Conservation (phyloP, 2,329 filamentous ascomycete species). For the Madurella mycetomatis region DNA sequence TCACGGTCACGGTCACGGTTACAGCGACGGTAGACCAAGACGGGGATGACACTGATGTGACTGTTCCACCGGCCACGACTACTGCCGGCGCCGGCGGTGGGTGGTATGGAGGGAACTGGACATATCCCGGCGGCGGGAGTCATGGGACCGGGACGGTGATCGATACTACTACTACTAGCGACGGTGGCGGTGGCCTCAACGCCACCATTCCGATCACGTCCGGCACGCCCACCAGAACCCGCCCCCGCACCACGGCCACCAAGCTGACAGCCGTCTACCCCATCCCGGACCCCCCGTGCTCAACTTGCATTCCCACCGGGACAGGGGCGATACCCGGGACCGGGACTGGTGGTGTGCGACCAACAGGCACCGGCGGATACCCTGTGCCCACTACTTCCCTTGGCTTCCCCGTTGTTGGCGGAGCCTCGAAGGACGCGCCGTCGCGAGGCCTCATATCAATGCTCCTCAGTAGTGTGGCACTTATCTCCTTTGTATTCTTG, state of each 20-base stretch:
- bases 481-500: conserved; percentile 17
- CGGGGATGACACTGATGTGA: neutral
- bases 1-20: conserved; percentile 11
- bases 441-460: conserved; percentile 5
- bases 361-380: neutral
- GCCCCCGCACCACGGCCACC: conserved; percentile 6
- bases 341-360: neutral
- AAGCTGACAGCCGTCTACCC: conserved; percentile 15
- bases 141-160: neutral
- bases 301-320: too few species aligned
- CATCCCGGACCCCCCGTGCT: conserved; percentile 9
- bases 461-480: conserved; percentile 4
- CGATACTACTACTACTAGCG: neutral
- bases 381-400: neutral
- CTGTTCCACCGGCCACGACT: neutral
- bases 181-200: neutral
- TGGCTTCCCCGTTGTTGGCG: neutral
- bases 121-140: neutral
- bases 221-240: conserved; percentile 4
- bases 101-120: neutral
- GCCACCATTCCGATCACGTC: conserved; percentile 11
- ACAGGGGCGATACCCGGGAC: neutral
- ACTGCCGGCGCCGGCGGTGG: neutral
- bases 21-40: conserved; percentile 15
- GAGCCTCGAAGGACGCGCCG: conserved; percentile 2